A percentile compares a stretch with the other conserved stretches of the same genome.
Evolutionary conservation across 2,329 filamentous ascomycete species (phyloP).

Genomic region (Graphiopsis chlorocephala): DNA sequence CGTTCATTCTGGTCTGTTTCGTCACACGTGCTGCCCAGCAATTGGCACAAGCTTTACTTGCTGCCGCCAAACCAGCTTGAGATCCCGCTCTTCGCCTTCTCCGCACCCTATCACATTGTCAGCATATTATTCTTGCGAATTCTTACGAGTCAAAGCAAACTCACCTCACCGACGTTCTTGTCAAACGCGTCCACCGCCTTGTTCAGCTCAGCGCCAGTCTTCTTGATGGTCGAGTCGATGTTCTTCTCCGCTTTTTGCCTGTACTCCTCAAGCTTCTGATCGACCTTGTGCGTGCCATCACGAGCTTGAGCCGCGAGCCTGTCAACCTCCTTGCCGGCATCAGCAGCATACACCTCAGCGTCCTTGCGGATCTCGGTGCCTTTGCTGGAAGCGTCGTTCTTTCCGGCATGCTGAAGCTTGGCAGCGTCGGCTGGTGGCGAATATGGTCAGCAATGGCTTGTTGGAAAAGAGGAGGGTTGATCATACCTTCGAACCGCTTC

Average conservation of each 20-base stretch:
- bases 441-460: neutral
- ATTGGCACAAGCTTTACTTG: neutral
- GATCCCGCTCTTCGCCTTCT: conserved; percentile 79
- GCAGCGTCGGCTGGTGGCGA: conserved; percentile 67
- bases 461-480: neutral
- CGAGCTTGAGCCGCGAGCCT: conserved; percentile 36
- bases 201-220: conserved; percentile 55
- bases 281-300: conserved; percentile 21
- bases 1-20: neutral
- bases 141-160: conserved; percentile 18
- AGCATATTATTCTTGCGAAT: conserved; percentile 14
- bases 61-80: conserved; percentile 74
- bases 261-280: conserved; percentile 25
- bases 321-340: conserved; percentile 52
- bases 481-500: conserved; percentile 75
- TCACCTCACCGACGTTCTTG: conserved; percentile 60
- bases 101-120: conserved; percentile 58
- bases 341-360: conserved; percentile 50
- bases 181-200: conserved; percentile 72
- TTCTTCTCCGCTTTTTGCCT: conserved; percentile 54
- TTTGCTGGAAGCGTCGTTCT: conserved; percentile 62
- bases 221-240: conserved; percentile 63
- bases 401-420: conserved; percentile 64
- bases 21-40: neutral
- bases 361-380: conserved; percentile 63